Conservation (phyloP, 2,329 filamentous ascomycete species). For the Seiridium cupressi region DNA sequence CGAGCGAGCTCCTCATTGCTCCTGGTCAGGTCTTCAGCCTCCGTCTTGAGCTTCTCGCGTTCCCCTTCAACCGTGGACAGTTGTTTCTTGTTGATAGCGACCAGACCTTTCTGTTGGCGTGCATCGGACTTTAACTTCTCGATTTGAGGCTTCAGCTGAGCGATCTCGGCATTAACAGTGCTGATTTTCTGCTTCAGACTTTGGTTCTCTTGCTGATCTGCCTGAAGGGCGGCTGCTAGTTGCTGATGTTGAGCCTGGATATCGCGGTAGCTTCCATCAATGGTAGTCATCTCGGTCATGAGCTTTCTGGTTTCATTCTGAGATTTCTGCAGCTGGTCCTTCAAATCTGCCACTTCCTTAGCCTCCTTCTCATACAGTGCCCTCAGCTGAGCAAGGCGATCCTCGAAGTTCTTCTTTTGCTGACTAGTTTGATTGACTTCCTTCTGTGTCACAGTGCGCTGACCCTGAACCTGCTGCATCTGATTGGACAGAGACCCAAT, state of each 20-base stretch:
- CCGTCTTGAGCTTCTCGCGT: constrained; percentile 79
- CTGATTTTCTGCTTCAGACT: constrained; percentile 85
- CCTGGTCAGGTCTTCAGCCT: constrained; percentile 69
- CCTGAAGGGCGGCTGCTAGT: constrained; percentile 69
- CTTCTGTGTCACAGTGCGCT: constrained; percentile 75
- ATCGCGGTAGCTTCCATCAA: constrained; percentile 80
- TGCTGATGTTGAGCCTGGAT: constrained; percentile 80
- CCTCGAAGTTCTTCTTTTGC: constrained; percentile 92
- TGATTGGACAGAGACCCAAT: constrained; percentile 87
- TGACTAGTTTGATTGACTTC: constrained; percentile 77
- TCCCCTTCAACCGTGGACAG: constrained; percentile 85
- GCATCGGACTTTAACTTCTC: constrained; percentile 92
- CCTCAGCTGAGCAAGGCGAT: constrained; percentile 81
- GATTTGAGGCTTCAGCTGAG: constrained; percentile 81
- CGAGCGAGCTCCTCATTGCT: constrained; percentile 57
- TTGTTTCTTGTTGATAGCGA: constrained; percentile 99
- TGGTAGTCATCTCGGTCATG: constrained; percentile 76
- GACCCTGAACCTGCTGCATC: constrained; percentile 88
- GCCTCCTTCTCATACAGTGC: constrained; percentile 92
- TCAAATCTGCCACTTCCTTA: constrained; percentile 77
- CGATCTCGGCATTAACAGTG: constrained; percentile 76
- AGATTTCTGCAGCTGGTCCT: constrained; percentile 76
- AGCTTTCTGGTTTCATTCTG: constrained; percentile 81
- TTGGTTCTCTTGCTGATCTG: constrained; percentile 86
- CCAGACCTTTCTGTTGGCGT: constrained; percentile 91